Evolutionary conservation across 441 rosid species (phyloP).

Genomic region (Populus trichocarpa): DNA sequence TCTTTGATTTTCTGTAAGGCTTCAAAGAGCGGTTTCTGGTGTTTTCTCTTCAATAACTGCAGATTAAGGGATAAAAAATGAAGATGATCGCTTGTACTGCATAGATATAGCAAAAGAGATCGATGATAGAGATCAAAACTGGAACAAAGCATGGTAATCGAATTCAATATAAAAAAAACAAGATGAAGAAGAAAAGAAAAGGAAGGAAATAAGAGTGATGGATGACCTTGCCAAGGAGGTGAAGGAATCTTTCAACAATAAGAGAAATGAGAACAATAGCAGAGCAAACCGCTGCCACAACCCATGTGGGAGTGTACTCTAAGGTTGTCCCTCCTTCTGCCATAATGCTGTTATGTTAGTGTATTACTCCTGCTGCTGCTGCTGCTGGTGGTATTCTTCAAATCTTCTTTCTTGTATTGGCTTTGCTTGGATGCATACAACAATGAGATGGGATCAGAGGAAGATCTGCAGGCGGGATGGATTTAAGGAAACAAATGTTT

Average conservation of each 20-base stretch:
- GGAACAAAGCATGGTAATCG: neutral
- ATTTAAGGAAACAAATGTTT: neutral
- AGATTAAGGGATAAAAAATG: neutral
- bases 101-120: neutral
- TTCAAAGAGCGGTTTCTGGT: constrained; percentile 59
- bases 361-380: neutral
- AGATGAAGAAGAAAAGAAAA: constrained; percentile 1
- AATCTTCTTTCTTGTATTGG: neutral
- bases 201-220: neutral
- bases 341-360: constrained; percentile 6
- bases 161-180: neutral
- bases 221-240: constrained; percentile 57
- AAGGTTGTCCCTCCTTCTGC: constrained; percentile 50
- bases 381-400: neutral
- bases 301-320: constrained; percentile 76
- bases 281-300: constrained; percentile 68
- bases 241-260: constrained; percentile 50
- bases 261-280: constrained; percentile 61
- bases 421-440: neutral
- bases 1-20: constrained; percentile 74
- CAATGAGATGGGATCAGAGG: neutral
- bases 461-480: neutral
- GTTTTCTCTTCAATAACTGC: constrained; percentile 50
- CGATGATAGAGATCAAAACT: neutral
- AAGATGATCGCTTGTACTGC: neutral